Percentiles rank a stretch among this genome's conserved stretches.
These are phyloP conservation scores for Solanum arcanum DNA, from an alignment of 257 asterid genomes.

Conservation along the genomic window DNA sequence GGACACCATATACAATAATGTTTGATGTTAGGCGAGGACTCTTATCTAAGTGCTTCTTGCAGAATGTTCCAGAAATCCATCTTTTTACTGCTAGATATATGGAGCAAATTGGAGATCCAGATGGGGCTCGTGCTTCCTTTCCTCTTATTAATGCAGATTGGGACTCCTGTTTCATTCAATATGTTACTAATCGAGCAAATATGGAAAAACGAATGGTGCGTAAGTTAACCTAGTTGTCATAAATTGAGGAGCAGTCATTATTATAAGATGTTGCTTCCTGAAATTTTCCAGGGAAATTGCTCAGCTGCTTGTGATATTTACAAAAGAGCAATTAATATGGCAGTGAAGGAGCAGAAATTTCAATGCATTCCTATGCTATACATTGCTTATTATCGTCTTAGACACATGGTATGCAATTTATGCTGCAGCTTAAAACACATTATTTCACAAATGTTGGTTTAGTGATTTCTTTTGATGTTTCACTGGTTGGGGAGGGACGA, in stretches of 20 bases:
- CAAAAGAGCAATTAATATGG: conserved; percentile 50
- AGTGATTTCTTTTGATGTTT: background rate
- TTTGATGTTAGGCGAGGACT: background rate
- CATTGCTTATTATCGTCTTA: conserved; percentile 42
- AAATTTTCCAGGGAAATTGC: conserved; percentile 58
- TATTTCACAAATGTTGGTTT: background rate
- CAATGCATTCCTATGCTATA: conserved; percentile 53
- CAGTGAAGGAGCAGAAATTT: conserved; percentile 39
- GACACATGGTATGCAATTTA: conserved; percentile 45
- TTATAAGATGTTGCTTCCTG: conserved; percentile 3
- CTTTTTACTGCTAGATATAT: conserved; percentile 64
- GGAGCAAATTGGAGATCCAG: conserved; percentile 67
- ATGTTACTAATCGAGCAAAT: conserved; percentile 52
- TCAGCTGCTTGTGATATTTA: conserved; percentile 54
- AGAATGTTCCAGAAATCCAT: conserved; percentile 74
- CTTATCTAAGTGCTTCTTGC: conserved; percentile 10
- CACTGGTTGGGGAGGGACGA: background rate
- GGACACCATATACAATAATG: background rate
- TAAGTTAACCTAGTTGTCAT: conserved; percentile 8
- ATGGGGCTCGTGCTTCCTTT: conserved; percentile 63
- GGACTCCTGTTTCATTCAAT: conserved; percentile 42
- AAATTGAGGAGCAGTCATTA: background rate
- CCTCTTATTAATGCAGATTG: conserved; percentile 28
- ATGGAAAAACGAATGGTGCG: conserved; percentile 82
- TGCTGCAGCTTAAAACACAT: background rate